These are phyloP conservation scores for Chenopodium album DNA, from an alignment of 148 eudicot species.

Conservation along the genomic window DNA sequence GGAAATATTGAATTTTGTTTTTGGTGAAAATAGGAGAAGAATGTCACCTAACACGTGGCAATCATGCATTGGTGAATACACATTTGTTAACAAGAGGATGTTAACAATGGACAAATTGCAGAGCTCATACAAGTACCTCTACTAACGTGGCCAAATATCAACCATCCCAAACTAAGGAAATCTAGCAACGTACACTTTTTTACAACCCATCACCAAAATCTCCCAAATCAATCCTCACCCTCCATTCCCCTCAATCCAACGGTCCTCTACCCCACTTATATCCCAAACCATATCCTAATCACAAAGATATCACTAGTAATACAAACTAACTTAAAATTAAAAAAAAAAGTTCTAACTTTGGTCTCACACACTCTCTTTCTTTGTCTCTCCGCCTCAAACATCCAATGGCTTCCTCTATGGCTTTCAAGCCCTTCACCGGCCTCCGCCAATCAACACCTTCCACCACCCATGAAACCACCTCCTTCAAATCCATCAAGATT, in stretches of 20 bases:
- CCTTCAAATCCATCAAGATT: slow-evolving; percentile 18
- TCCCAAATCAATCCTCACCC: slow-evolving; percentile 40
- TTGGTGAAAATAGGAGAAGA: too few relatives aligned
- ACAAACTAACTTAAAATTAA: too few relatives aligned
- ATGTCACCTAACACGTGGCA: background rate
- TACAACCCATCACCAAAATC: slow-evolving; percentile 25
- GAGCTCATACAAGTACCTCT: background rate
- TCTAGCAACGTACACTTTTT: background rate
- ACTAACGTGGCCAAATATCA: slow-evolving; percentile 22
- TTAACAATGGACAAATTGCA: background rate
- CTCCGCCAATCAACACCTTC: slow-evolving; percentile 57
- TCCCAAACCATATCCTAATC: slow-evolving; percentile 55
- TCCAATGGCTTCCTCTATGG: slow-evolving; percentile 62
- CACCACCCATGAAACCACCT: slow-evolving; percentile 30
- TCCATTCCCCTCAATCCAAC: slow-evolving; percentile 48
- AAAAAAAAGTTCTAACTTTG: background rate
- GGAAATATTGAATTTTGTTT: too few relatives aligned
- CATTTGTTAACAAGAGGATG: background rate
- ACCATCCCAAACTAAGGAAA: slow-evolving; percentile 14
- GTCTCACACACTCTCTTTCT: background rate
- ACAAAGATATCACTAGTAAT: background rate
- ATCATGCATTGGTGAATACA: slow-evolving; percentile 11
- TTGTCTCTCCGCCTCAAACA: background rate
- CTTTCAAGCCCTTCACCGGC: slow-evolving; percentile 80
- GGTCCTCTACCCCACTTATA: slow-evolving; percentile 24